phyloP scores from a whole-genome alignment of 441 rosid species.

The Flueggea neowawraea region DNA sequence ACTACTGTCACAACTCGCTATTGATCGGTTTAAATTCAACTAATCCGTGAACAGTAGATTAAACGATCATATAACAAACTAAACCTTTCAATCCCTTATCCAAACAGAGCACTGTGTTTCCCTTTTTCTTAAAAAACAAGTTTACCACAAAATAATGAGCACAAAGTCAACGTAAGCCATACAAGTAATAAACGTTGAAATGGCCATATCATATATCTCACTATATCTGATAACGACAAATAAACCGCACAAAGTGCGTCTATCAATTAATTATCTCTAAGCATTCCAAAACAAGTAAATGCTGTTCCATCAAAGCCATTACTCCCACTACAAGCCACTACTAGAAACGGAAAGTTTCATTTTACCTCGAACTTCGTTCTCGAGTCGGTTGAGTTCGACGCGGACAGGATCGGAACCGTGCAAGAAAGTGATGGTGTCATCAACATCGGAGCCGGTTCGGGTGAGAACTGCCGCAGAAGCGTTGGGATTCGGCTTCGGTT shows the following conservation, averaged over 20 bases:
- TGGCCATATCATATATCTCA: neutral
- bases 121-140: neutral
- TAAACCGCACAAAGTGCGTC: neutral
- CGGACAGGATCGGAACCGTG: slow-evolving; percentile 63
- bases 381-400: slow-evolving; percentile 55
- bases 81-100: too few species aligned
- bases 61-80: too few species aligned
- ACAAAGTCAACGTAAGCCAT: slow-evolving; percentile 2
- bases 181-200: neutral
- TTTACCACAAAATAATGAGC: neutral
- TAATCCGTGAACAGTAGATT: too few species aligned
- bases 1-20: too few species aligned
- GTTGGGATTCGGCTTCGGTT: slow-evolving; percentile 23
- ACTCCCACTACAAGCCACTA: too few species aligned
- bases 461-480: slow-evolving; percentile 2
- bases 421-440: slow-evolving; percentile 38
- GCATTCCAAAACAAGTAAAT: too few species aligned
- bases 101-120: too few species aligned
- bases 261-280: neutral
- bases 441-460: slow-evolving; percentile 22
- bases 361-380: slow-evolving; percentile 43
- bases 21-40: too few species aligned
- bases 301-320: too few species aligned
- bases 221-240: neutral
- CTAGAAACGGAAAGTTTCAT: too few species aligned